Evolutionary conservation across 2,329 filamentous ascomycete species (phyloP).

Genomic region (Monosporascus sp.): DNA sequence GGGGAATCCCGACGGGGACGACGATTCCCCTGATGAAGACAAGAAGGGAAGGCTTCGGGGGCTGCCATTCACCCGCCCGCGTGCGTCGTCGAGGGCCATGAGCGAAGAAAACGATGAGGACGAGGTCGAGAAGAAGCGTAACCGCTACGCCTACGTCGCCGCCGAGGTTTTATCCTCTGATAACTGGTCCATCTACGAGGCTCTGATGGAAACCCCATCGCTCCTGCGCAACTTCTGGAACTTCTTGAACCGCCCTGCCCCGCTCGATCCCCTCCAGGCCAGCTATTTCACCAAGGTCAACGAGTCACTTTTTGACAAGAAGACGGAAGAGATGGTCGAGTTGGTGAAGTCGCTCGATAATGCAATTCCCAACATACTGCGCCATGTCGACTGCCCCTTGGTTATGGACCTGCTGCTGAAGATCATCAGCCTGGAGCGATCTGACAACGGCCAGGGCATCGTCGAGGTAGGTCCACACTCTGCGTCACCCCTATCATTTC

Average conservation of each 20-base stretch:
- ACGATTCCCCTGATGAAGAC: constrained; percentile 41
- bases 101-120: constrained; percentile 55
- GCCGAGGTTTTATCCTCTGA: constrained; percentile 93
- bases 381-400: constrained; percentile 95
- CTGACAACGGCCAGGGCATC: constrained; percentile 84
- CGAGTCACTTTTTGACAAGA: constrained; percentile 94
- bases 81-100: constrained; percentile 48
- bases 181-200: constrained; percentile 94
- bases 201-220: constrained; percentile 77
- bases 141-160: constrained; percentile 89
- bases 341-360: constrained; percentile 80
- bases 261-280: constrained; percentile 87
- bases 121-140: constrained; percentile 82
- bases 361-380: constrained; percentile 78
- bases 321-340: constrained; percentile 94
- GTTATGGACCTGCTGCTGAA: constrained; percentile 96
- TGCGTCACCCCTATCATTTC: not conserved
- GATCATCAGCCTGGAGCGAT: constrained; percentile 93
- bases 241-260: constrained; percentile 78
- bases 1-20: constrained; percentile 40
- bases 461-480: constrained; percentile 66
- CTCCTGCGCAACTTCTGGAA: constrained; percentile 84
- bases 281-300: constrained; percentile 99
- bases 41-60: constrained; percentile 34
- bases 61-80: constrained; percentile 45